These are phyloP conservation scores for Peronosclerospora sorghi DNA, from an alignment of 352 stramenopile species.

Conservation along the genomic window DNA sequence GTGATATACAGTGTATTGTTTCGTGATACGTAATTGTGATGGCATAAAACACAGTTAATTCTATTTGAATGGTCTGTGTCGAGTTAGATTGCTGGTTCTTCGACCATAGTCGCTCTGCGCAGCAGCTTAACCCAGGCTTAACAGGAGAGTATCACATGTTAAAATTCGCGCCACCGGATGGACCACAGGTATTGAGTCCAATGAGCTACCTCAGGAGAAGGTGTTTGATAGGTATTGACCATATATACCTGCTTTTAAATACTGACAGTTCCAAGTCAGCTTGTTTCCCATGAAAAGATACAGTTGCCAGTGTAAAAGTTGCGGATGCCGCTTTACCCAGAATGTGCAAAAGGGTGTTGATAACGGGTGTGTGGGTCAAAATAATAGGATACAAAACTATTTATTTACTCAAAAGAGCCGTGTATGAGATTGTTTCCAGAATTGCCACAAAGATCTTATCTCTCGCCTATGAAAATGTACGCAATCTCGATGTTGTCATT, in stretches of 20 bases:
- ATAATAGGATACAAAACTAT: background rate
- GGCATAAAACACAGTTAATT: constrained; percentile 2
- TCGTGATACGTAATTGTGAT: background rate
- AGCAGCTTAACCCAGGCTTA: constrained; percentile 14
- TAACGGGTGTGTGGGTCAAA: constrained; percentile 47
- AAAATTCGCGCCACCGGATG: constrained; percentile 59
- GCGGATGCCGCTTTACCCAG: constrained; percentile 53
- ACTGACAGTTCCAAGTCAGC: constrained; percentile 67
- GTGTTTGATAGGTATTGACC: background rate
- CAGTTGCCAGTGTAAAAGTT: constrained; percentile 51
- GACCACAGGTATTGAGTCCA: constrained; percentile 42
- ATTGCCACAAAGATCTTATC: constrained; percentile 83
- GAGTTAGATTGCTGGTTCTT: constrained; percentile 83
- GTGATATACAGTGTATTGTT: constrained; percentile 1
- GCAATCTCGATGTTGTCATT: background rate
- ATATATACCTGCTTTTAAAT: background rate
- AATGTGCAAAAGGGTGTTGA: constrained; percentile 81
- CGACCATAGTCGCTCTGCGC: constrained; percentile 55
- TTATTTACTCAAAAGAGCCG: too few species aligned
- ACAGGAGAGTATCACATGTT: constrained; percentile 45
- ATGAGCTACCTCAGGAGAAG: background rate
- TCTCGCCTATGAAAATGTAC: constrained; percentile 76
- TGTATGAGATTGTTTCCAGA: constrained; percentile 14
- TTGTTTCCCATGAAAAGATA: constrained; percentile 82
- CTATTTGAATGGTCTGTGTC: constrained; percentile 9